Base-by-base conservation (phyloP, 345 rosid species). In the Arabidopsis suecica region DNA sequence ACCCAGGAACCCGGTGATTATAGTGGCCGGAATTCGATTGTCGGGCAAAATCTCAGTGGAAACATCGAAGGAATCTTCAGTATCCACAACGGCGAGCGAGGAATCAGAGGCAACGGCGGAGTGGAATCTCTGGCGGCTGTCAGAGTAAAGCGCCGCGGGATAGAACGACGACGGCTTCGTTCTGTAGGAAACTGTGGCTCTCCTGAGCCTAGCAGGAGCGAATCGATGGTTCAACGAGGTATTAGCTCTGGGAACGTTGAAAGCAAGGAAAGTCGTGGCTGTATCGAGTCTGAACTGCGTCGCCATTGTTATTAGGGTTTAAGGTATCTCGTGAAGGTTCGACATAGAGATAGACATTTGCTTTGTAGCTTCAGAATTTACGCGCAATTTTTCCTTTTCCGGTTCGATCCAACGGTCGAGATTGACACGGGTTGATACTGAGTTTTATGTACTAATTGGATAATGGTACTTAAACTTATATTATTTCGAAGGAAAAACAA, bases 1-100 rank as follows among this genome's bases (percentile, higher is more conserved):
- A 7, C 97, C 99, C 57, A 95, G 70, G 61, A 95, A 92, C 2
- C 99, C 97, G 0, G 99, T 95, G 69, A 95, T 92, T 50, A 95
- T 89, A 14, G 99, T 90, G 45, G 93, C 99, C 25, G 97, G 97
- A 70, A 95, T 85, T 70, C 97, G 89, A 76, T 80, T 85, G 57
- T 95, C 99, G 0, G 92, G 88, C 1, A 86, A 80, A 68, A 82
- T 86, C 71, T 88, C 85, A 14, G 85, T 74, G 62, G 80, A 22
- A 72, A 86, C 63, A 40, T 85, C 96, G 42, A 53, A 51, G 32
- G 85, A 73, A 47, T 87, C 90, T 51, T 88, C 93, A 20, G 79
- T 68, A 45, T 82, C 88, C 36, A 82, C 67, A 12, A 88, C 37
- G n/a, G 87, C 76, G 6, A 87, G 69, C 61, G 89, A 40, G 56